Evolutionary conservation across 148 eudicot genomes (phyloP), one percentile per base, ranked within the genome.

Genomic region (Chenopodium berlandieri): DNA sequence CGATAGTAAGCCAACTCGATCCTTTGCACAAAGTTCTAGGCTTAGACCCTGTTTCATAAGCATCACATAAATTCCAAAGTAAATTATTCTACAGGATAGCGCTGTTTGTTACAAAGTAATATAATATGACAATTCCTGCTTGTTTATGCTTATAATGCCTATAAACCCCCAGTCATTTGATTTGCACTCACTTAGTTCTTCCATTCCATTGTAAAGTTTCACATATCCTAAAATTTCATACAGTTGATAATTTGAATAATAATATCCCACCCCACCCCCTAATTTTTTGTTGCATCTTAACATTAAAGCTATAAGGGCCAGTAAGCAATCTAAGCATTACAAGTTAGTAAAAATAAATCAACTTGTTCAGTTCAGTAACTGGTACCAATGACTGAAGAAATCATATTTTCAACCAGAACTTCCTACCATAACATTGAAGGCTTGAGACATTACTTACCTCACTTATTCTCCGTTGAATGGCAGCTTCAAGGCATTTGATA

Each of bases 401-500:
- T 0, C 56, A 52, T 52, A 52, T 52, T 52, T 52, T 52, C 56
- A 10, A 52, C 7, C 1, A 58, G 22, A 58, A 19, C 63, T 19
- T 14, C 63, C n/a, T 12, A 78, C 9, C 50, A 76, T 16, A 47
- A 22, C 37, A 71, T 7, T 37, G 14, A 37, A 47, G 2, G 76
- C 10, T 31, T 1, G 12, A 4, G 56, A 37, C 12, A 40, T 40
- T 37, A 63, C 82, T 85, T 56, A 94, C 97, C 93, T 94, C 95
- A 74, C 88, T 83, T 74, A 87, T 89, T 88, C 97, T 86, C 75
- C 97, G 88, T 52, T 82, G 86, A 72, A 94, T 90, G 56, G 97
- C 97, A 65, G 97, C 97, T 90, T 92, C 97, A 69, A 94, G 88
- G 86, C 97, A 92, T 73, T 89, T 91, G 83, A 89, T 76, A 70